Conservation (phyloP, 1,139 yeast species). For the Candida tunisiensis region DNA sequence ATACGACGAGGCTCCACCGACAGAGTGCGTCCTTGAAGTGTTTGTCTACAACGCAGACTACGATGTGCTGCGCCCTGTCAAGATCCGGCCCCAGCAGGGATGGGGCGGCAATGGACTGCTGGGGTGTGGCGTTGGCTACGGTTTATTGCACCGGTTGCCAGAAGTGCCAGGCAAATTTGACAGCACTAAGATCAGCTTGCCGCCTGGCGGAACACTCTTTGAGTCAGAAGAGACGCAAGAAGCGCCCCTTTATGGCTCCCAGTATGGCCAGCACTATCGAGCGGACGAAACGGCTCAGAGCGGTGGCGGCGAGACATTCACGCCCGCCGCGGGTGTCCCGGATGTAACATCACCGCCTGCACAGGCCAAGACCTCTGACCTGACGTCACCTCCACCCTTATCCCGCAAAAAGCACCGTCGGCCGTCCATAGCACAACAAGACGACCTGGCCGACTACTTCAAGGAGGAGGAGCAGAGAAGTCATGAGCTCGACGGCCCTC, state of each 20-base stretch:
- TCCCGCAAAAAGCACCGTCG: slow-evolving; percentile 1
- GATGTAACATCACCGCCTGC: slow-evolving; percentile 1
- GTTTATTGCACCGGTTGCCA: slow-evolving; percentile 72
- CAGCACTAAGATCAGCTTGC: slow-evolving; percentile 4
- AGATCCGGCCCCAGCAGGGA: slow-evolving; percentile 38
- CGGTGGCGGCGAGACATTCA: too few species aligned
- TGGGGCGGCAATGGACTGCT: slow-evolving; percentile 64
- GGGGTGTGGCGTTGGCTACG: slow-evolving; percentile 94
- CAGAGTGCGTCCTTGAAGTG: slow-evolving; percentile 24
- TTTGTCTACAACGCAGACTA: slow-evolving; percentile 83
- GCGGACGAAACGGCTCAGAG: background rate
- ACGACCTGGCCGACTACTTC: slow-evolving; percentile 17
- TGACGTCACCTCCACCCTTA: slow-evolving; percentile 1
- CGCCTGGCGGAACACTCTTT: slow-evolving; percentile 19
- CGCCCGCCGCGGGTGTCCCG: too few species aligned
- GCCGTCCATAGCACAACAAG: slow-evolving; percentile 1
- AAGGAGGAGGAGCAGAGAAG: slow-evolving; percentile 20
- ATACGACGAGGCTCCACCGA: slow-evolving; percentile 6
- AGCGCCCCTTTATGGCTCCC: background rate
- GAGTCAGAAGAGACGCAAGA: slow-evolving; percentile 9
- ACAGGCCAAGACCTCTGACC: background rate
- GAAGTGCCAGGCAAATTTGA: slow-evolving; percentile 34
- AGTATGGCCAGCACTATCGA: background rate
- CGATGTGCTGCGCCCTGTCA: slow-evolving; percentile 74
- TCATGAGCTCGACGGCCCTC: slow-evolving; percentile 14